These are phyloP conservation scores for Chaetomiaceae sp. DNA, from an alignment of 2,329 filamentous ascomycete genomes.

Conservation along the genomic window DNA sequence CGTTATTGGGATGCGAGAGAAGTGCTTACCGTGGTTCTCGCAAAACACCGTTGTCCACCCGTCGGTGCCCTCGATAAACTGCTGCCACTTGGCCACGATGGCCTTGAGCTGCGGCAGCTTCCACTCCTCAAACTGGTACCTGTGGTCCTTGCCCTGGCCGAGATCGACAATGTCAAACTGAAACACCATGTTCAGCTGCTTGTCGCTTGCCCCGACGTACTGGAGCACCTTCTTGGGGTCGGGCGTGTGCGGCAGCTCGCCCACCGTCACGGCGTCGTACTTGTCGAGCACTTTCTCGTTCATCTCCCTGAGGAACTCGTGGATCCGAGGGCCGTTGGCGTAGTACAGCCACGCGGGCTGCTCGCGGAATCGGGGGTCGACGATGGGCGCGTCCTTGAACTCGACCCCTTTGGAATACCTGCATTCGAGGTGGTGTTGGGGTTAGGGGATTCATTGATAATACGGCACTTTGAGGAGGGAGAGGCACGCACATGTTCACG, in stretches of 20 bases:
- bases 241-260: conserved; percentile 61
- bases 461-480: no score
- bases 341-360: conserved; percentile 55
- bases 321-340: conserved; percentile 64
- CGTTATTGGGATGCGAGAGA: no score
- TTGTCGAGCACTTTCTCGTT: conserved; percentile 49
- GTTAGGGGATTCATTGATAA: no score
- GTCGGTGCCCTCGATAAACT: conserved; percentile 47
- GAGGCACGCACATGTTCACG: conserved; percentile 58
- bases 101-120: conserved; percentile 45
- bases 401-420: conserved; percentile 55
- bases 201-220: conserved; percentile 54
- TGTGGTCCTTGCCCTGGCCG: conserved; percentile 47
- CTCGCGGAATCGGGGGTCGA: conserved; percentile 40
- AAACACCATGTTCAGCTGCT: conserved; percentile 66
- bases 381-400: conserved; percentile 54
- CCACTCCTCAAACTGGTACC: conserved; percentile 49
- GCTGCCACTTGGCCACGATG: conserved; percentile 46
- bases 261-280: conserved; percentile 66
- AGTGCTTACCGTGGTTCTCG: conserved; percentile 53
- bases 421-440: no score
- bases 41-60: conserved; percentile 57
- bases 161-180: conserved; percentile 61
- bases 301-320: conserved; percentile 65
- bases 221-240: conserved; percentile 51